Evolutionary conservation across 2,329 filamentous ascomycete genomes (phyloP).

Genomic region (Ophiocordyceps polyrhachis-furcata): DNA sequence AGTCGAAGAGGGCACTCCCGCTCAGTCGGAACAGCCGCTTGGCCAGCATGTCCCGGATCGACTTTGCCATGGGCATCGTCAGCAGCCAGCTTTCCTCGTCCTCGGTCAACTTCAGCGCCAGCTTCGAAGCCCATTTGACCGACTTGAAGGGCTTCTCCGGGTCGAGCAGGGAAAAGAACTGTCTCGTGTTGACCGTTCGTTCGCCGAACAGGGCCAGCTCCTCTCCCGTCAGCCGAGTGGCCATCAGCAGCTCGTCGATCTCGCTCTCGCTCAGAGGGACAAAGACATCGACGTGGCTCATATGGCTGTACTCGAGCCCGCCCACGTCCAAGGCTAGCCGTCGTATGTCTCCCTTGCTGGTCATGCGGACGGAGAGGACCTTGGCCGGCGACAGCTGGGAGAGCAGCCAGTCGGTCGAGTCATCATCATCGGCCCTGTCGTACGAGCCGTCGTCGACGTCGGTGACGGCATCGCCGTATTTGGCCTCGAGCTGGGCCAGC

Average conservation of each 20-base stretch:
- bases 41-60: background rate
- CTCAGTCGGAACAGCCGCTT: background rate
- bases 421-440: background rate
- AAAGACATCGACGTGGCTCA: constrained; percentile 2
- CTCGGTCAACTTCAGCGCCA: background rate
- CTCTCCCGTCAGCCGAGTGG: background rate
- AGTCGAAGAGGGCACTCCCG: background rate
- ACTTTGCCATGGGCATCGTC: background rate
- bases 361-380: background rate
- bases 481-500: background rate
- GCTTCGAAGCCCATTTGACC: constrained; percentile 1
- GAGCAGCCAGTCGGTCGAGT: background rate
- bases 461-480: background rate
- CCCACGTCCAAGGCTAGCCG: constrained; percentile 1
- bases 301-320: constrained; percentile 1
- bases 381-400: constrained; percentile 1
- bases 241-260: constrained; percentile 1
- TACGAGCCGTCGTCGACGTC: background rate
- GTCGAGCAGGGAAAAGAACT: constrained; percentile 1
- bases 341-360: background rate
- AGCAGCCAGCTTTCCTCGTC: background rate
- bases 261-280: background rate
- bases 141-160: constrained; percentile 1
- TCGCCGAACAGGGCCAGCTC: background rate
- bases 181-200: background rate